phyloP scores from a whole-genome alignment of 129 eudicot species.

The Sambucus nigra region DNA sequence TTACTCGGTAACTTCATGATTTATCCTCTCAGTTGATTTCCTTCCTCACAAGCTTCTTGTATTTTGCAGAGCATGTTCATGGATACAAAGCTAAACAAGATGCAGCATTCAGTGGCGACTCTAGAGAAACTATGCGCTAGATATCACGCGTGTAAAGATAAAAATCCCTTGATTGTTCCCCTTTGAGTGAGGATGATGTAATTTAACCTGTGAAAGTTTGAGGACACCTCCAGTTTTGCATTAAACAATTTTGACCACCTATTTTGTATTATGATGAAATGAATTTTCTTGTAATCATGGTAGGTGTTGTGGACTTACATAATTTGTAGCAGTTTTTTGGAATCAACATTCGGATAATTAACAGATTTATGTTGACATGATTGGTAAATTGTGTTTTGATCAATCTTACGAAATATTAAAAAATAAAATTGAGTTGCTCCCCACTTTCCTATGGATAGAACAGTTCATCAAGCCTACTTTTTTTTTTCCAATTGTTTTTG shows the following conservation, averaged over 20 bases:
- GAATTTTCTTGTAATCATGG: too few relatives aligned
- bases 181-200: neutral
- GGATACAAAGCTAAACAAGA: constrained; percentile 71
- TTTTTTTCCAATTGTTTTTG: too few relatives aligned
- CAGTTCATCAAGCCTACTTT: too few relatives aligned
- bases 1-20: neutral
- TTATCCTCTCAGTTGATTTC: neutral
- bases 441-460: too few relatives aligned
- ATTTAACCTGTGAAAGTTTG: neutral
- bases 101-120: constrained; percentile 90
- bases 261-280: neutral
- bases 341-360: too few relatives aligned
- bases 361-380: too few relatives aligned
- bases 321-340: too few relatives aligned
- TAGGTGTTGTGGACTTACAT: too few relatives aligned
- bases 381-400: too few relatives aligned
- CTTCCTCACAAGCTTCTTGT: constrained; percentile 10
- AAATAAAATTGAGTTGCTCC: too few relatives aligned
- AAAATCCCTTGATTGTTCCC: constrained; percentile 61
- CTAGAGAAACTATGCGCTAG: constrained; percentile 76
- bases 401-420: too few relatives aligned
- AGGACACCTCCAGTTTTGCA: neutral
- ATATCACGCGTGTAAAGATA: constrained; percentile 46
- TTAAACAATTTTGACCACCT: neutral
- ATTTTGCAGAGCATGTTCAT: constrained; percentile 78